Evolutionary conservation across 2,329 filamentous ascomycete species (phyloP).

Genomic region (Pestalotiopsis sp.): DNA sequence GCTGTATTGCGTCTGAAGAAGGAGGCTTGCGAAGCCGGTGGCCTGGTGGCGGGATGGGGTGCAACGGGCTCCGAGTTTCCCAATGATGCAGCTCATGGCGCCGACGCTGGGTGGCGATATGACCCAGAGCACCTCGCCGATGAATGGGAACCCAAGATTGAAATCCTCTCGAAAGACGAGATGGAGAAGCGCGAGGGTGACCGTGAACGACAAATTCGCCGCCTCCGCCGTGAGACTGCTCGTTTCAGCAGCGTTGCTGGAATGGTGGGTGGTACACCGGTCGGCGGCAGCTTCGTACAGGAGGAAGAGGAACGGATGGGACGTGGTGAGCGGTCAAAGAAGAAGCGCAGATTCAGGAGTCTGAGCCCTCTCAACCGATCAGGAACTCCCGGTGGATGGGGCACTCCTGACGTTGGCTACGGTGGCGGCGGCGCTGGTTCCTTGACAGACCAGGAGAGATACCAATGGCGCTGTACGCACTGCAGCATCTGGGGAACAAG

Average conservation of each 20-base stretch:
- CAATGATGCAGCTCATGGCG: conserved; percentile 84
- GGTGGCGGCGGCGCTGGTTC: conserved; percentile 69
- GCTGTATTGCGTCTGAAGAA: conserved; percentile 92
- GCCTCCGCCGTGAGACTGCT: conserved; percentile 87
- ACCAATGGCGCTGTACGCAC: conserved; percentile 85
- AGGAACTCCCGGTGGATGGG: conserved; percentile 69
- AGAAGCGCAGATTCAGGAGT: conserved; percentile 90
- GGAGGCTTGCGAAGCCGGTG: conserved; percentile 90
- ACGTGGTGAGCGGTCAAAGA: conserved; percentile 89
- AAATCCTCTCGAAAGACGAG: conserved; percentile 86
- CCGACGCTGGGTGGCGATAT: conserved; percentile 90
- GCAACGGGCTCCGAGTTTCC: conserved; percentile 73
- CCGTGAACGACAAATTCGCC: conserved; percentile 84
- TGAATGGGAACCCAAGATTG: conserved; percentile 83
- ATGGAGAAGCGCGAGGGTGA: conserved; percentile 97
- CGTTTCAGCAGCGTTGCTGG: conserved; percentile 86
- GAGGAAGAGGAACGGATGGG: conserved; percentile 83
- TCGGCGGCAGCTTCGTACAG: conserved; percentile 52
- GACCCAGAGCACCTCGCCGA: conserved; percentile 87
- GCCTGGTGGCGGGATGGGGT: conserved; percentile 75
- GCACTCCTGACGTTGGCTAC: conserved; percentile 80
- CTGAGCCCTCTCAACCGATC: conserved; percentile 76
- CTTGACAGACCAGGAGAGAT: conserved; percentile 76
- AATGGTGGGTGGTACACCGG: conserved; percentile 75
- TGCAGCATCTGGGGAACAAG: conserved; percentile 86